A percentile compares a stretch with the other conserved stretches of the same genome.
These are phyloP conservation scores for Terana coerulea DNA, from an alignment of 768 basidiomycete genomes.

Conservation along the genomic window DNA sequence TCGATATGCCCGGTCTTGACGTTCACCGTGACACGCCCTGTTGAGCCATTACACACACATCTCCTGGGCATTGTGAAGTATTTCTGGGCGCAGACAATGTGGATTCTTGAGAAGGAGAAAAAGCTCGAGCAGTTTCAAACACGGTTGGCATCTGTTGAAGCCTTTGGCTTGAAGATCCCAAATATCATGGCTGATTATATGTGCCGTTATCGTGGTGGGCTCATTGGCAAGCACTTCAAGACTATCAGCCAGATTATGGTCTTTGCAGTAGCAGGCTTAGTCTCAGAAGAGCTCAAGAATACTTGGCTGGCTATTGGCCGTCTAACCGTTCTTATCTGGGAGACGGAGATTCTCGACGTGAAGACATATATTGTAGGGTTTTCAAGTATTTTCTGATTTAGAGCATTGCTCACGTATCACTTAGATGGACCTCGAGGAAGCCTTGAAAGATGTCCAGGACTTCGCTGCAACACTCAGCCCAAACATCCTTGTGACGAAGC, in stretches of 20 bases:
- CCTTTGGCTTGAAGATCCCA: slow-evolving; percentile 24
- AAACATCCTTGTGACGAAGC: slow-evolving; percentile 20
- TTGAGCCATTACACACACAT: slow-evolving; percentile 43
- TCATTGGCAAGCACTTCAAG: slow-evolving; percentile 33
- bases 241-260: slow-evolving; percentile 16
- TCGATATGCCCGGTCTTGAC: slow-evolving; percentile 17
- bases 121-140: no score
- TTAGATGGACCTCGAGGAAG: slow-evolving; percentile 10
- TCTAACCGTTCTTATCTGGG: slow-evolving; percentile 19
- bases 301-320: slow-evolving; percentile 21
- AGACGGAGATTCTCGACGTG: slow-evolving; percentile 19
- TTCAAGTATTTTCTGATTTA: neutral
- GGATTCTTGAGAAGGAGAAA: slow-evolving; percentile 24
- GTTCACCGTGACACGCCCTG: slow-evolving; percentile 22
- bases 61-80: slow-evolving; percentile 42
- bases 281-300: slow-evolving; percentile 11
- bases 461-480: slow-evolving; percentile 15
- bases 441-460: slow-evolving; percentile 20
- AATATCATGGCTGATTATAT: slow-evolving; percentile 29
- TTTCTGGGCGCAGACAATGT: slow-evolving; percentile 34
- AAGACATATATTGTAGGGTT: slow-evolving; percentile 14
- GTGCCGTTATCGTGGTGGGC: slow-evolving; percentile 24
- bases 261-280: slow-evolving; percentile 14
- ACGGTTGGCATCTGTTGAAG: slow-evolving; percentile 21
- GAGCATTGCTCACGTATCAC: neutral